A percentile compares a stretch with the other conserved stretches of the same genome.
Conservation (phyloP, 371 early-diverging fungal species). For the Capillidium heterosporum region DNA sequence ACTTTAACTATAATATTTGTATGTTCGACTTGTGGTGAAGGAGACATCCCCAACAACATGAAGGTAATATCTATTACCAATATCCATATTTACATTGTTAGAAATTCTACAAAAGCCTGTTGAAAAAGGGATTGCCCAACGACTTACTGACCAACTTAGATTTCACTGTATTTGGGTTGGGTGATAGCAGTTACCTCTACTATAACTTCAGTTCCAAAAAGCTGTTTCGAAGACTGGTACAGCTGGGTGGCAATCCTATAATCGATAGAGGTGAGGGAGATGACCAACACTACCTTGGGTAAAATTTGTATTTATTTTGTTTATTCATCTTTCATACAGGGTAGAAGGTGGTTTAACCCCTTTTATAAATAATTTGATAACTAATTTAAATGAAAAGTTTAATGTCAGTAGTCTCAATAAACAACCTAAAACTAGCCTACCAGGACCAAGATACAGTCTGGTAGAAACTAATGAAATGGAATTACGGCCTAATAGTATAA, state of each 20-base stretch:
- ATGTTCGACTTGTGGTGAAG: slow-evolving; percentile 89
- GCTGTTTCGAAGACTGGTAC: slow-evolving; percentile 64
- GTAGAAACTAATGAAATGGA: slow-evolving; percentile 16
- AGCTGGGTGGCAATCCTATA: slow-evolving; percentile 71
- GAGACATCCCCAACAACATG: slow-evolving; percentile 85
- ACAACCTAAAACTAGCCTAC: too few relatives aligned
- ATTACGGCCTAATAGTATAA: slow-evolving; percentile 14
- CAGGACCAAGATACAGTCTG: slow-evolving; percentile 8
- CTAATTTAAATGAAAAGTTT: slow-evolving; percentile 24
- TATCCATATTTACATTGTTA: slow-evolving; percentile 6
- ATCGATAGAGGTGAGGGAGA: slow-evolving; percentile 77
- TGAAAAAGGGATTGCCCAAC: slow-evolving; percentile 52
- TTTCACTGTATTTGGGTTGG: slow-evolving; percentile 83
- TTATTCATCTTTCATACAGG: slow-evolving; percentile 13
- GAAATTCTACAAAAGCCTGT: slow-evolving; percentile 74
- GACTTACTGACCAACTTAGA: slow-evolving; percentile 40
- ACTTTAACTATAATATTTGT: slow-evolving; percentile 68
- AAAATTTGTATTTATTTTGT: slow-evolving; percentile 4
- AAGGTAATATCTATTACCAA: slow-evolving; percentile 26
- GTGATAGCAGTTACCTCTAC: slow-evolving; percentile 82
- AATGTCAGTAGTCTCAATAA: too few relatives aligned
- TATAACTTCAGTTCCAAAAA: slow-evolving; percentile 95
- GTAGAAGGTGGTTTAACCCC: slow-evolving; percentile 72
- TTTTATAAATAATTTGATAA: slow-evolving; percentile 64
- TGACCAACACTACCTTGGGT: slow-evolving; percentile 93